Evolutionary conservation across 331 rosid species (phyloP).

Genomic region (Quercus tomentella): DNA sequence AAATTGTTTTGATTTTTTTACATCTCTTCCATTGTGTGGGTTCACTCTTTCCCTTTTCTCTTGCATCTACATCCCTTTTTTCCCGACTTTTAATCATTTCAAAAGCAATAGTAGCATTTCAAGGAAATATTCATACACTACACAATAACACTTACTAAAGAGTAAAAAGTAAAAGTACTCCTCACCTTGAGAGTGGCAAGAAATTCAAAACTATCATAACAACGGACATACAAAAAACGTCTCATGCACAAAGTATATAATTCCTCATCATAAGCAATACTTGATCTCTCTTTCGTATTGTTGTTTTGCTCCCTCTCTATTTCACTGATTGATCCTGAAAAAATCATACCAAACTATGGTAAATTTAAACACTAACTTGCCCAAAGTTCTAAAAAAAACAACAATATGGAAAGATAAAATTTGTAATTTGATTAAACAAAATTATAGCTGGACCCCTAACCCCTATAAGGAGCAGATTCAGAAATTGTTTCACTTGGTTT

Average conservation of each 20-base stretch:
- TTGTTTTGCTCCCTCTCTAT: background rate
- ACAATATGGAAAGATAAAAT: background rate
- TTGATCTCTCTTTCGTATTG: slow-evolving; percentile 20
- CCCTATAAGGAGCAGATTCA: background rate
- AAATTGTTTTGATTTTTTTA: background rate
- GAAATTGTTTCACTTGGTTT: background rate
- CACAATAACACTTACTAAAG: background rate
- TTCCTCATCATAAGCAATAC: slow-evolving; percentile 22
- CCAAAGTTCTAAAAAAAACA: background rate
- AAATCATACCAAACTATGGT: background rate
- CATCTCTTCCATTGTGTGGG: background rate
- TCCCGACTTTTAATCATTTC: no score
- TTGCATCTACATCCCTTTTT: no score
- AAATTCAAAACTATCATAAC: slow-evolving; percentile 73
- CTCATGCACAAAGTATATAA: slow-evolving; percentile 60
- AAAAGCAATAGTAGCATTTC: background rate
- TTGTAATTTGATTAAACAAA: background rate
- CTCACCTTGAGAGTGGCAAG: slow-evolving; percentile 88
- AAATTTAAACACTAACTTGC: background rate
- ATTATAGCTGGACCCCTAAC: background rate
- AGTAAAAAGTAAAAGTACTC: background rate
- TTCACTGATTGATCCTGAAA: slow-evolving; percentile 17
- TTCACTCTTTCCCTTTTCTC: background rate
- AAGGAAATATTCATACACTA: background rate
- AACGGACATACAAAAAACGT: slow-evolving; percentile 67